Evolutionary conservation across 306 rosid species (phyloP).

Genomic region (Vicia sativa): DNA sequence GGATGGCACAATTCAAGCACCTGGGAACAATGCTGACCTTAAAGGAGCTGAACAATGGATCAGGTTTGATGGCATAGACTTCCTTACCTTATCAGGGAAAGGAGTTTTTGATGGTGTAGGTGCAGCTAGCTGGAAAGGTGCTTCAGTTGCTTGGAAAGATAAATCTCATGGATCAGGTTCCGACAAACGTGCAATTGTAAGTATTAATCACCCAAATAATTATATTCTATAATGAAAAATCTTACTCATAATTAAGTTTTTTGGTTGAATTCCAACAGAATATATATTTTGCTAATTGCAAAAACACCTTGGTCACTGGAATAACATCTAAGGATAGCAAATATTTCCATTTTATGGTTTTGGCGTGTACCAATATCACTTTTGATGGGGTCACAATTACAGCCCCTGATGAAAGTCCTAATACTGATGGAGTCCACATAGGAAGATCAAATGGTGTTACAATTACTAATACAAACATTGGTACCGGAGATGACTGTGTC

Average conservation of each 20-base stretch:
- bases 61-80: background rate
- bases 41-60: conserved; percentile 2
- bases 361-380: conserved; percentile 7
- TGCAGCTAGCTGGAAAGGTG: background rate
- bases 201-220: no score
- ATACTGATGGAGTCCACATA: no score
- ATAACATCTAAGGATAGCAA: conserved; percentile 31
- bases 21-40: background rate
- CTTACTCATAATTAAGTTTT: no score
- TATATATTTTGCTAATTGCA: background rate
- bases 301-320: background rate
- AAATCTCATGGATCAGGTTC: background rate
- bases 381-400: no score
- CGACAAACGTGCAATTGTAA: conserved; percentile 9
- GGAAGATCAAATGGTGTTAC: no score
- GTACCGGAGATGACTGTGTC: no score
- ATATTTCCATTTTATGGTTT: conserved; percentile 3
- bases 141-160: conserved; percentile 4
- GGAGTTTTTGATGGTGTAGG: conserved; percentile 34
- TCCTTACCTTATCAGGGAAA: conserved; percentile 1
- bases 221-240: no score
- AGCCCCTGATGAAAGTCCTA: no score
- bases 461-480: no score
- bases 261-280: background rate
- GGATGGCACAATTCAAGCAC: conserved; percentile 33